Percentiles rank a stretch among this genome's conserved stretches.
Evolutionary conservation across 768 basidiomycete species (phyloP).

Genomic region (Boletus huronensis): DNA sequence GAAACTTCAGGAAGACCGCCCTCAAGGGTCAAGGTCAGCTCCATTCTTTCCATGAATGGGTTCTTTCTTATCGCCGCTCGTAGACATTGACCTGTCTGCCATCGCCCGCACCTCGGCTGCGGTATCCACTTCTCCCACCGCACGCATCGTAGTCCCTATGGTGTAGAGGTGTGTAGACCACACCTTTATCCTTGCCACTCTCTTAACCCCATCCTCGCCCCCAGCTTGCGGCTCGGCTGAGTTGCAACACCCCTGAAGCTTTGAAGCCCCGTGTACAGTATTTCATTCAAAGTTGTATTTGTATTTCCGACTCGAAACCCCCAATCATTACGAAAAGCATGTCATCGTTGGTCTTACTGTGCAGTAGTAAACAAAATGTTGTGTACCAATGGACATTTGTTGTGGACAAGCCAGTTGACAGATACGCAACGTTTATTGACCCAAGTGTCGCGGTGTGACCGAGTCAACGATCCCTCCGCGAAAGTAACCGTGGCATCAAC

Average conservation of each 20-base stretch:
- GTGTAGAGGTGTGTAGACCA: conserved; percentile 20
- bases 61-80: conserved; percentile 1
- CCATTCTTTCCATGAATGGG: neutral
- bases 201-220: neutral
- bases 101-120: conserved; percentile 85
- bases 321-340: neutral
- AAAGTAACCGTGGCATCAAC: neutral
- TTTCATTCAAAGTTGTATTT: conserved; percentile 15
- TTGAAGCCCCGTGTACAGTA: conserved; percentile 6
- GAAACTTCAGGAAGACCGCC: conserved; percentile 68
- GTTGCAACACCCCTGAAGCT: neutral
- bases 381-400: neutral
- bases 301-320: conserved; percentile 6
- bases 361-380: conserved; percentile 5
- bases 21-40: conserved; percentile 56
- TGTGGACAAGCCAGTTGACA: neutral
- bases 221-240: neutral
- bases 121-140: conserved; percentile 51
- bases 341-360: conserved; percentile 2
- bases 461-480: neutral
- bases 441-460: neutral
- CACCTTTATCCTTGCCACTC: neutral
- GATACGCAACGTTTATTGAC: too few species aligned
- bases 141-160: conserved; percentile 4
- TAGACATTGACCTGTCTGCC: conserved; percentile 58